phyloP scores from a whole-genome alignment of 176 grass and related monocot genomes.

The Areca catechu region DNA sequence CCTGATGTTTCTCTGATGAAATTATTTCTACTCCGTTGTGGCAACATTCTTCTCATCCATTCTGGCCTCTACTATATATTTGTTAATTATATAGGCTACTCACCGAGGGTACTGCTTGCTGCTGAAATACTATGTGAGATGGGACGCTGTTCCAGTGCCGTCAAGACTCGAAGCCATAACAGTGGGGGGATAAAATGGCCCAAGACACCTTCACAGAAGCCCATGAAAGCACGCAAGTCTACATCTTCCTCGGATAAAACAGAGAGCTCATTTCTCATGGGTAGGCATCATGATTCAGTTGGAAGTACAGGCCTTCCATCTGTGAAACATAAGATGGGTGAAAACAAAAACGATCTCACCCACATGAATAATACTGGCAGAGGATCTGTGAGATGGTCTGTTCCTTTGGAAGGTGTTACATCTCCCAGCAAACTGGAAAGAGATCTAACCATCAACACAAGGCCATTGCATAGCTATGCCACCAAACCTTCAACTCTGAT shows the following conservation, averaged over 20 bases:
- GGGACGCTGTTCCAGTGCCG: constrained; percentile 23
- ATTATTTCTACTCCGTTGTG: too few relatives aligned
- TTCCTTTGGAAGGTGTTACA: constrained; percentile 33
- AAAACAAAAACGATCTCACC: constrained; percentile 46
- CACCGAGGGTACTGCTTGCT: constrained; percentile 35
- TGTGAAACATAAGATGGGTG: constrained; percentile 36
- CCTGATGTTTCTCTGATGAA: too few relatives aligned
- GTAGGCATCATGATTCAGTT: constrained; percentile 46
- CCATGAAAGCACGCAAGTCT: constrained; percentile 55
- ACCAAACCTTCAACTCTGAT: constrained; percentile 34
- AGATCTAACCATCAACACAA: constrained; percentile 18
- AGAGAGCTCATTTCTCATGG: constrained; percentile 35
- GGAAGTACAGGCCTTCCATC: constrained; percentile 31
- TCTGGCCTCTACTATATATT: not conserved
- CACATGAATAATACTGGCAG: constrained; percentile 46
- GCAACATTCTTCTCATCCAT: too few relatives aligned
- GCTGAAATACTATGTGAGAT: constrained; percentile 87
- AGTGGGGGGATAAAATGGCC: constrained; percentile 49
- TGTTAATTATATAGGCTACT: constrained; percentile 24
- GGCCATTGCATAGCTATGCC: constrained; percentile 44
- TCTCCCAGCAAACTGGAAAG: constrained; percentile 40
- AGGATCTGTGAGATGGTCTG: constrained; percentile 59
- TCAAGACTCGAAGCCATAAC: constrained; percentile 30
- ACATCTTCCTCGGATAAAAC: constrained; percentile 43
- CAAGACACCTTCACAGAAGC: constrained; percentile 61